Percentiles rank a stretch among this genome's conserved stretches.
Conservation (phyloP, 257 asterid species). For the Jacaranda copaia region DNA sequence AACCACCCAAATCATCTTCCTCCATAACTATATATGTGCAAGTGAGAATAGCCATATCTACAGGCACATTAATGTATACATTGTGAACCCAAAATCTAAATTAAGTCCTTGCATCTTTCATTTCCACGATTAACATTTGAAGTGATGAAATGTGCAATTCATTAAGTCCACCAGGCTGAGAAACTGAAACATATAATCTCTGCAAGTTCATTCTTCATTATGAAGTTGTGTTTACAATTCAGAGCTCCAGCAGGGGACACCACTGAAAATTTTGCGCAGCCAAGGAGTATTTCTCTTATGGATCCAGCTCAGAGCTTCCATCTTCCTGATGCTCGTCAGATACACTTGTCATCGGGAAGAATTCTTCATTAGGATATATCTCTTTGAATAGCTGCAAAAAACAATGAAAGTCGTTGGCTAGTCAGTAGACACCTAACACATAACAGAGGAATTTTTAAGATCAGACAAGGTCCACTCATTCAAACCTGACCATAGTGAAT, state of each 20-base stretch:
- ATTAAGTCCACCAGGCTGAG: not conserved
- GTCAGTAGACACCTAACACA: constrained; percentile 16
- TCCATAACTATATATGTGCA: no score
- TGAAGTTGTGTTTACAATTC: not conserved
- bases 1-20: no score
- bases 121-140: not conserved
- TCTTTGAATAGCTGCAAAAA: constrained; percentile 58
- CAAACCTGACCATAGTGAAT: not conserved
- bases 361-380: constrained; percentile 69
- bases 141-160: not conserved
- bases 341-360: constrained; percentile 53
- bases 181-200: constrained; percentile 17
- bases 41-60: no score
- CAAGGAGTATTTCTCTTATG: constrained; percentile 23
- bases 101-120: not conserved
- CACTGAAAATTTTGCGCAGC: not conserved
- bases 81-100: not conserved
- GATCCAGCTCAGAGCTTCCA: constrained; percentile 50
- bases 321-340: constrained; percentile 50
- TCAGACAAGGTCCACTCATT: no score
- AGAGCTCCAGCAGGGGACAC: constrained; percentile 14
- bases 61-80: no score
- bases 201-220: constrained; percentile 30
- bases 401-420: constrained; percentile 22
- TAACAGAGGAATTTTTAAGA: not conserved